Percentiles rank a stretch among this genome's conserved stretches.
These are phyloP conservation scores for Prunus kanzakura DNA, from an alignment of 306 rosid species.

Conservation along the genomic window DNA sequence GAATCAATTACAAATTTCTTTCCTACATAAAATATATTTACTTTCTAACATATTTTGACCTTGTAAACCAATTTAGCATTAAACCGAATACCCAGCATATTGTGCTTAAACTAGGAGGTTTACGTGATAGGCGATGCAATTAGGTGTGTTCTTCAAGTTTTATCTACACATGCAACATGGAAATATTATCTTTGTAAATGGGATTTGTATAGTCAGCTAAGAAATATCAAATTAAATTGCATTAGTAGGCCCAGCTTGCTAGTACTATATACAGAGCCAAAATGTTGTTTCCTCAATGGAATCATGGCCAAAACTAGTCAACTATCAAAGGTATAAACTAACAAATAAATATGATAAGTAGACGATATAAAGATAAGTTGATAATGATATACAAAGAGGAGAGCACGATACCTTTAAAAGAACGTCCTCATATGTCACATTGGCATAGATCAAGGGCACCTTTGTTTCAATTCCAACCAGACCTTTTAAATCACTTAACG, in stretches of 20 bases:
- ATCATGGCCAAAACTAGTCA: not conserved
- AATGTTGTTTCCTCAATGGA: not conserved
- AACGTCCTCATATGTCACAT: constrained; percentile 79
- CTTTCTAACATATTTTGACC: no score
- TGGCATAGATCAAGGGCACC: constrained; percentile 96
- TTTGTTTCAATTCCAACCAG: constrained; percentile 30
- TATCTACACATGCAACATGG: not conserved
- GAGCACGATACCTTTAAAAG: constrained; percentile 70
- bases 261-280: not conserved
- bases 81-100: not conserved
- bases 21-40: no score
- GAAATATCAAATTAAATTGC: not conserved
- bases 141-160: not conserved
- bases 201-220: not conserved
- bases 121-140: not conserved
- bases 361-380: not conserved
- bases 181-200: not conserved
- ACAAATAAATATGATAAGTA: not conserved
- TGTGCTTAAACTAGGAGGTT: not conserved
- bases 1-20: no score
- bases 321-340: not conserved
- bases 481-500: no score
- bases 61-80: not conserved
- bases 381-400: not conserved
- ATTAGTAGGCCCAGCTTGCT: not conserved